These are phyloP conservation scores for Phylloboletellus chloephorus DNA, from an alignment of 1,284 basidiomycete genomes.

Conservation along the genomic window DNA sequence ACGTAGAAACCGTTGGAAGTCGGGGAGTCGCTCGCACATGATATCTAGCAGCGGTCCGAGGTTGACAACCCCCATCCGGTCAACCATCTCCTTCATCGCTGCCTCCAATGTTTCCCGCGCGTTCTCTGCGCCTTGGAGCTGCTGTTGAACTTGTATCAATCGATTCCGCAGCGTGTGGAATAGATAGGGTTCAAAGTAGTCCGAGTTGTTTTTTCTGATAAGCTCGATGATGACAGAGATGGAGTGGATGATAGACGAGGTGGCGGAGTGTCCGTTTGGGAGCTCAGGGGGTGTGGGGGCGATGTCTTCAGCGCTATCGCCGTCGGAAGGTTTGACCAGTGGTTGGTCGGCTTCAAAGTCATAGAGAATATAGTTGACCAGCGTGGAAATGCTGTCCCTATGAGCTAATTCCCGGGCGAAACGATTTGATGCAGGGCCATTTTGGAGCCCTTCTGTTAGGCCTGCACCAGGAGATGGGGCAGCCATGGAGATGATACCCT, in stretches of 20 bases:
- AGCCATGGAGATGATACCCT: conserved; percentile 92
- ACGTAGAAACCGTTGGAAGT: conserved; percentile 69
- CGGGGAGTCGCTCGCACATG: conserved; percentile 65
- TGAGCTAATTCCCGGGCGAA: conserved; percentile 90
- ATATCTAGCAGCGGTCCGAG: conserved; percentile 80
- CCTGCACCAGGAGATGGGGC: conserved; percentile 79
- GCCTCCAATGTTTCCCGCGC: conserved; percentile 69
- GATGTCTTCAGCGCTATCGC: conserved; percentile 12
- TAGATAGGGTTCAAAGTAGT: conserved; percentile 98
- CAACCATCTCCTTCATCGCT: conserved; percentile 82
- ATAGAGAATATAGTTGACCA: conserved; percentile 79
- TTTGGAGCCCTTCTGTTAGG: conserved; percentile 59
- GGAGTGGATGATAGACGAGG: conserved; percentile 84
- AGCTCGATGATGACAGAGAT: conserved; percentile 93
- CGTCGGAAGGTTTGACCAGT: conserved; percentile 16
- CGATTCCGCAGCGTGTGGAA: conserved; percentile 92
- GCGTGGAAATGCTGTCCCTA: conserved; percentile 63
- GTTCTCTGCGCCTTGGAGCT: conserved; percentile 51
- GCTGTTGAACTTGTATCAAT: conserved; percentile 82
- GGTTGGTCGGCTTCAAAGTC: conserved; percentile 41
- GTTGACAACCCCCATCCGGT: conserved; percentile 92
- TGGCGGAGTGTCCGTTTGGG: conserved; percentile 73
- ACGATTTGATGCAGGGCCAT: conserved; percentile 74
- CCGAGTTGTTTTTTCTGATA: conserved; percentile 97
- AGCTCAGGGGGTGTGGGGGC: conserved; percentile 25